These are phyloP conservation scores for Pascua guehoae DNA, from an alignment of 1,284 basidiomycete genomes.

Conservation along the genomic window DNA sequence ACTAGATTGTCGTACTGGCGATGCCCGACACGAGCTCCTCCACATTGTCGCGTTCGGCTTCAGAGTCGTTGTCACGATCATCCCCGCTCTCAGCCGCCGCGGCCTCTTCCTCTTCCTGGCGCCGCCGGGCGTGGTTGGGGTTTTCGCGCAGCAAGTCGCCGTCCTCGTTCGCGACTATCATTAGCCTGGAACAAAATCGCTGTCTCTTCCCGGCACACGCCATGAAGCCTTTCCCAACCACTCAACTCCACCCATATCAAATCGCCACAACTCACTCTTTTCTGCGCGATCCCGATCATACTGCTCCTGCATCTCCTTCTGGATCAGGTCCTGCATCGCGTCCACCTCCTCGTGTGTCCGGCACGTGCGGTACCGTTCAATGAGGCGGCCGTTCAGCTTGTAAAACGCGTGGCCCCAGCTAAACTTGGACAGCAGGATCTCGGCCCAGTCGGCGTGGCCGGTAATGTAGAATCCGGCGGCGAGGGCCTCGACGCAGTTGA, in stretches of 20 bases:
- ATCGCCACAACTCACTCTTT: conserved; percentile 50
- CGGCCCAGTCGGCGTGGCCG: conserved; percentile 74
- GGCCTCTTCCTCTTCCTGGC: conserved; percentile 23
- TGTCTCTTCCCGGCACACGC: no score
- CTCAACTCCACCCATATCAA: no score
- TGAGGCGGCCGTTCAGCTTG: conserved; percentile 69
- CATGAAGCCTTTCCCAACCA: no score
- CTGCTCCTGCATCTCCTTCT: conserved; percentile 66
- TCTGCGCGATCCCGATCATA: conserved; percentile 57
- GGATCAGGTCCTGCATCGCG: conserved; percentile 66
- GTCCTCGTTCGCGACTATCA: conserved; percentile 40
- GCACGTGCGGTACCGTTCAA: conserved; percentile 72
- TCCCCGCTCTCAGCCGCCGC: conserved; percentile 18
- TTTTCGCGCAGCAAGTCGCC: conserved; percentile 58
- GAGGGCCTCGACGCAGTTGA: conserved; percentile 88
- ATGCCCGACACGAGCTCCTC: conserved; percentile 28
- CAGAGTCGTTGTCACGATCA: conserved; percentile 20
- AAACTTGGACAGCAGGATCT: conserved; percentile 70
- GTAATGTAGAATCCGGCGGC: conserved; percentile 90
- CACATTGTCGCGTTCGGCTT: conserved; percentile 36
- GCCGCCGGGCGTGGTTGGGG: conserved; percentile 55
- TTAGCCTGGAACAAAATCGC: no score
- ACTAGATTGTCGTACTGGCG: background rate
- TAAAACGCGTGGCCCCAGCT: conserved; percentile 85
- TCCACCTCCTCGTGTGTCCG: conserved; percentile 61